Conservation (phyloP, 2,329 filamentous ascomycete species). For the Scedosporium dehoogii region DNA sequence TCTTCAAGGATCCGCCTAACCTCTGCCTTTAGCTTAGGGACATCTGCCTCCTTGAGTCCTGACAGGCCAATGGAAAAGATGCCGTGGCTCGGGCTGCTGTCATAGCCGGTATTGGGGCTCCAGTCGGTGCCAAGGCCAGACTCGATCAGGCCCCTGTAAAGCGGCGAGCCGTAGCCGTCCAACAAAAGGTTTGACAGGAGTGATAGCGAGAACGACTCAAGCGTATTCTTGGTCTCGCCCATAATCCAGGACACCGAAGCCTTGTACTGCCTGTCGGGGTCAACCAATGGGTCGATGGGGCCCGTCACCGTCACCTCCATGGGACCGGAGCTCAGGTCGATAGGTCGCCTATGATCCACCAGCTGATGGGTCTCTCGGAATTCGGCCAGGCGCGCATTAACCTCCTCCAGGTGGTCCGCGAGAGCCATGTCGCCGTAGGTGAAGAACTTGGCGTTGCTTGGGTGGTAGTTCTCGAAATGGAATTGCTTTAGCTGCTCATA, state of each 20-base stretch:
- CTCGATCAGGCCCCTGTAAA: constrained; percentile 85
- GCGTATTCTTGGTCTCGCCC: constrained; percentile 68
- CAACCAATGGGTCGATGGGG: constrained; percentile 77
- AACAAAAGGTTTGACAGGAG: constrained; percentile 76
- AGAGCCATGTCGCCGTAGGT: constrained; percentile 93
- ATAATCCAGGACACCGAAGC: constrained; percentile 90
- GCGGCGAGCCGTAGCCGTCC: constrained; percentile 89
- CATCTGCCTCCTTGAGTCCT: constrained; percentile 74
- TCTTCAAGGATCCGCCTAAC: constrained; percentile 65
- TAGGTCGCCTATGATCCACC: constrained; percentile 64
- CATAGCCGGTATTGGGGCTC: constrained; percentile 89
- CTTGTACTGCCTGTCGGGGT: constrained; percentile 80
- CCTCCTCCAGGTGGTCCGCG: constrained; percentile 66
- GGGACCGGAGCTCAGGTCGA: constrained; percentile 58
- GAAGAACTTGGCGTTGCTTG: constrained; percentile 91
- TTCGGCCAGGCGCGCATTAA: constrained; percentile 61
- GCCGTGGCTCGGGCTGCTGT: constrained; percentile 63
- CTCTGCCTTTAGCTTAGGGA: constrained; percentile 64
- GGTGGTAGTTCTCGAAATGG: constrained; percentile 89
- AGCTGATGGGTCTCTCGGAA: constrained; percentile 66
- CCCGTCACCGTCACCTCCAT: constrained; percentile 63
- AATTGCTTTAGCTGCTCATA: constrained; percentile 83
- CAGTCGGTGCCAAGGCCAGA: constrained; percentile 85
- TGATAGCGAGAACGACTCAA: constrained; percentile 81
- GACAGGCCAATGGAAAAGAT: constrained; percentile 88